Evolutionary conservation across 106 monocot genomes (phyloP).

Genomic region (Dendrobium chrysotoxum): DNA sequence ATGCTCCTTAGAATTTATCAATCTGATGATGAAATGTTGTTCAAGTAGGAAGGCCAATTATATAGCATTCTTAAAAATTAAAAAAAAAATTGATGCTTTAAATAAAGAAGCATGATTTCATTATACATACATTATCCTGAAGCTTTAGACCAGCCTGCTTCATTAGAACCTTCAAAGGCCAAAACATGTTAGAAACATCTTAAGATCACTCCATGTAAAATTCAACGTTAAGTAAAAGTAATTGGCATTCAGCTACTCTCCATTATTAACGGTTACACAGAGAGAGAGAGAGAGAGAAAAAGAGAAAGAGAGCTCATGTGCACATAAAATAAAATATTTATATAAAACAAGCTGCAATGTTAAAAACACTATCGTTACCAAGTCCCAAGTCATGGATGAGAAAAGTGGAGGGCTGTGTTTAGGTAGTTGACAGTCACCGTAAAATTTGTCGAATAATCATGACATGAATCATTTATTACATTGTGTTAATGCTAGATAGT

Average conservation of each 20-base stretch:
- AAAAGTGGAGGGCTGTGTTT: too few species aligned
- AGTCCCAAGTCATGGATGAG: too few species aligned
- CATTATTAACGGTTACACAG: not conserved
- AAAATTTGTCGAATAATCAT: too few species aligned
- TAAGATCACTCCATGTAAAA: not conserved
- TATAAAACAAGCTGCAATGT: not conserved
- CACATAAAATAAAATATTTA: not conserved
- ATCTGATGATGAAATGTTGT: not conserved
- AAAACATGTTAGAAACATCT: not conserved
- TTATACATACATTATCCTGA: constrained; percentile 65
- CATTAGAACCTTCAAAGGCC: constrained; percentile 62
- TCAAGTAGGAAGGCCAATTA: not conserved
- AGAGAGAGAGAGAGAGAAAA: not conserved
- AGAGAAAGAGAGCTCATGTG: not conserved
- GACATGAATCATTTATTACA: too few species aligned
- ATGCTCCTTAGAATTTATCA: too few species aligned
- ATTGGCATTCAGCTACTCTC: not conserved
- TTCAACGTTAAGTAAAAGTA: not conserved
- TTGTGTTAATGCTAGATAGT: too few species aligned
- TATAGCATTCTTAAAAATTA: not conserved
- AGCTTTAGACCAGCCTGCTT: constrained; percentile 95
- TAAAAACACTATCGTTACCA: not conserved
- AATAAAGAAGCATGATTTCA: not conserved
- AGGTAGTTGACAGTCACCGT: too few species aligned
- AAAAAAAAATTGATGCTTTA: not conserved